phyloP scores from a whole-genome alignment of 805 yeast genomes.

The Yamadazyma tumulicola region DNA sequence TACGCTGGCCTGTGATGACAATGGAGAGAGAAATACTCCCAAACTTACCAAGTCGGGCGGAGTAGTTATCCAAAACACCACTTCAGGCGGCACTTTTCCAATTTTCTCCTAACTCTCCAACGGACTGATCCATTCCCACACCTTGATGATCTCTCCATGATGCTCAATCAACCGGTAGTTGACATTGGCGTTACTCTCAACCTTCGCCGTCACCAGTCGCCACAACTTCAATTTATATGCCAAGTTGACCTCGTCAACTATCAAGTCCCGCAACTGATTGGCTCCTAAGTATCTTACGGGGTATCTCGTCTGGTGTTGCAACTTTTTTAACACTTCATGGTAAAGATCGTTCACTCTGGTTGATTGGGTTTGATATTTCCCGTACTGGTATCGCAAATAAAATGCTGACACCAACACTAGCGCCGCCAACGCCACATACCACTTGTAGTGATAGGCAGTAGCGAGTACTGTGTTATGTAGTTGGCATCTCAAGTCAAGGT shows the following conservation, averaged over 20 bases:
- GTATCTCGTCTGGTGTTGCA: conserved; percentile 35
- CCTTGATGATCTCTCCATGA: conserved; percentile 83
- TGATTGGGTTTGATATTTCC: conserved; percentile 33
- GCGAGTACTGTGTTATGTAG: conserved; percentile 49
- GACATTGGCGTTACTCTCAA: conserved; percentile 68
- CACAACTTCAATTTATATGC: conserved; percentile 48
- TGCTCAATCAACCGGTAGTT: conserved; percentile 61
- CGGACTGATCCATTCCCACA: conserved; percentile 77
- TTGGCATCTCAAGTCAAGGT: conserved; percentile 56
- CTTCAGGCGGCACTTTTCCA: no score
- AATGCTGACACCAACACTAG: neutral
- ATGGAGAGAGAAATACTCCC: no score
- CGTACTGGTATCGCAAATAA: conserved; percentile 24
- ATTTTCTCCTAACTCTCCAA: no score
- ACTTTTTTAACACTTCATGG: conserved; percentile 45
- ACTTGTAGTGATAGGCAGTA: conserved; percentile 25
- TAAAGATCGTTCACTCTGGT: conserved; percentile 44
- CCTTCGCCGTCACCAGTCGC: conserved; percentile 49
- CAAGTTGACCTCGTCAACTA: conserved; percentile 42
- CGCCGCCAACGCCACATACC: conserved; percentile 12
- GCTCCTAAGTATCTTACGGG: conserved; percentile 50
- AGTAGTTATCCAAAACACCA: no score
- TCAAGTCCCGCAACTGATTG: conserved; percentile 68
- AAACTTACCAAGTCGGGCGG: no score
- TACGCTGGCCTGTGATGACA: no score